Base-by-base conservation (phyloP, 179 eudicot species). In the Monotropa hypopitys region DNA sequence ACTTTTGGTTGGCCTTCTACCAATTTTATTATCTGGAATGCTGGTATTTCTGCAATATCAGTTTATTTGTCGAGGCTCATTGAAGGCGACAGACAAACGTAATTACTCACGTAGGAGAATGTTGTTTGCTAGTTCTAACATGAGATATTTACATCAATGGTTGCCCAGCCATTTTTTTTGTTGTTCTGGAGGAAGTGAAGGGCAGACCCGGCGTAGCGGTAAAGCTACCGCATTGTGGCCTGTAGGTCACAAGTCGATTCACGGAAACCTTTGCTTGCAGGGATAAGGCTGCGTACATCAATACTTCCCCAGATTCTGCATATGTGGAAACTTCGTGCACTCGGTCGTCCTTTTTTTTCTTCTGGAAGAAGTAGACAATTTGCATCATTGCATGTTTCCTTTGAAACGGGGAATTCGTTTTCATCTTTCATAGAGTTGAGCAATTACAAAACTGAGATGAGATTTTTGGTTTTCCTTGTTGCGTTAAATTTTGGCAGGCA, bases 401-500 rank as follows among this genome's bases (percentile, higher is more conserved):
- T 70, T 46, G 54, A 21, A 70, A 30, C 6, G 0, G 11, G 8
- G 54, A 21, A 4, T 46, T 16, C 38, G 13, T 50, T 30, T 49
- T 49, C 49, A 71, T 72, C 30, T 30, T 47, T 28, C 38, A 30
- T 5, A 21, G 33, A 69, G 21, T 72, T 49, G 9, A 26, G 38
- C 74, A 45, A 21, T 72, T 72, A 30, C 40, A 32, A 18, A 72
- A 49, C 75, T 72, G 43, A 13, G 4, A 16, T 30, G 59, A 72
- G 21, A 16, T 49, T 49, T 45, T 45, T 69, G 16, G 16, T 69
- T 69, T n/a, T 30, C 30, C 51, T 42, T 43, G 21, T 43, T 15
- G 54, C 59, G 7, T 30, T 47, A 49, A 49, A 49, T 49, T 49
- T 49, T 72, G 75, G 59, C 75, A 72, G 75, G 99, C 97, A 35